These are phyloP conservation scores for Selaginella moellendorffii DNA, from an alignment of 75 land plant genomes.

Conservation along the genomic window DNA sequence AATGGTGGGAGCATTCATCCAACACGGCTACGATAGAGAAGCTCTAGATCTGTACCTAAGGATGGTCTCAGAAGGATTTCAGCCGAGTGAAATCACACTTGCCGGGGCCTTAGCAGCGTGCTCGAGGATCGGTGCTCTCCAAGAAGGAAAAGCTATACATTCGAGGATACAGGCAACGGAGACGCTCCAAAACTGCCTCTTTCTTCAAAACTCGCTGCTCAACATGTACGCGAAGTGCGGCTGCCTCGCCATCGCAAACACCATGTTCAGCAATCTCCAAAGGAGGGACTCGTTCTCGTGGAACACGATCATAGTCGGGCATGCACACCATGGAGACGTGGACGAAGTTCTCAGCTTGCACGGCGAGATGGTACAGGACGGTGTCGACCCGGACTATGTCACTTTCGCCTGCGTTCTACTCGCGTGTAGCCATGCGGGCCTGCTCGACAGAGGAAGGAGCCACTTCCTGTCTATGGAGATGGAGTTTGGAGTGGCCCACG, in stretches of 20 bases:
- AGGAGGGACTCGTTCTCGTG: constrained; percentile 19
- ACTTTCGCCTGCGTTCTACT: constrained; percentile 11
- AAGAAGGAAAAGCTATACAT: not conserved
- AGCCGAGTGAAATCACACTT: not conserved
- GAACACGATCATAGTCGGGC: constrained; percentile 17
- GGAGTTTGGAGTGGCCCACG: not conserved
- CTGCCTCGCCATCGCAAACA: constrained; percentile 1
- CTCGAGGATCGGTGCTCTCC: not conserved
- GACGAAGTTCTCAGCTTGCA: constrained; percentile 12
- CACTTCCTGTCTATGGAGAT: constrained; percentile 9
- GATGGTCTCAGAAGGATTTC: not conserved
- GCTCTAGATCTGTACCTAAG: not conserved
- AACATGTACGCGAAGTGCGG: constrained; percentile 24
- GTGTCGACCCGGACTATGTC: constrained; percentile 4
- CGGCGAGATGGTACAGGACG: not conserved
- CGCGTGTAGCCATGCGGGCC: constrained; percentile 13
- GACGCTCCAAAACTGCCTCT: not conserved
- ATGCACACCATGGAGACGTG: constrained; percentile 14
- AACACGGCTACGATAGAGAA: not conserved
- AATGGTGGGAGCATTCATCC: not conserved
- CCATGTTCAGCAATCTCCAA: constrained; percentile 12
- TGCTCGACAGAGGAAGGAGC: not conserved
- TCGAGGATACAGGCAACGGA: not conserved
- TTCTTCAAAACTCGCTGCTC: constrained; percentile 20
- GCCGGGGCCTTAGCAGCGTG: not conserved